A percentile compares a stretch with the other conserved stretches of the same genome.
These are phyloP conservation scores for Metschnikowia hibisci DNA, from an alignment of 805 yeast species.

Conservation along the genomic window DNA sequence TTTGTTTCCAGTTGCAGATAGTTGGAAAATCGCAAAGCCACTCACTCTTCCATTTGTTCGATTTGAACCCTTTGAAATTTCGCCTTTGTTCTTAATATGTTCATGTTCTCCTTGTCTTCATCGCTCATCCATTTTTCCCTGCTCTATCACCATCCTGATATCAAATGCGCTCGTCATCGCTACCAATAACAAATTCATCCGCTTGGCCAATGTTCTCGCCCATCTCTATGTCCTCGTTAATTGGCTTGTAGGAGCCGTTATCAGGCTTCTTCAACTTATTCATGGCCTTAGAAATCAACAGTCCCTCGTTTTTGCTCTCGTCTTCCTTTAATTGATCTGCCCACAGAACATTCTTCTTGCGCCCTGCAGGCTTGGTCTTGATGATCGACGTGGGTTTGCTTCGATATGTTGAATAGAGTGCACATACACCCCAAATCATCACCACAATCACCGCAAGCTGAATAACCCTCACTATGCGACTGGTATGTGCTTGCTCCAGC, in stretches of 20 bases:
- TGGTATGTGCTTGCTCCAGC: conserved; percentile 8
- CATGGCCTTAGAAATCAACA: conserved; percentile 36
- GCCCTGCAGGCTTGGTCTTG: conserved; percentile 30
- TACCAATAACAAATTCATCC: conserved; percentile 46
- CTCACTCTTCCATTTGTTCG: too few relatives aligned
- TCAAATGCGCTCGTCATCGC: conserved; percentile 40
- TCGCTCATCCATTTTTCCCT: too few relatives aligned
- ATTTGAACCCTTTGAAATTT: too few relatives aligned
- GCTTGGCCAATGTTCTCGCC: conserved; percentile 24
- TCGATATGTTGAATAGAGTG: conserved; percentile 34
- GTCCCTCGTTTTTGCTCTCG: conserved; percentile 20
- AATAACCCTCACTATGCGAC: conserved; percentile 34
- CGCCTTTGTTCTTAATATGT: too few relatives aligned
- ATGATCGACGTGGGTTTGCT: conserved; percentile 42
- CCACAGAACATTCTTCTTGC: conserved; percentile 46
- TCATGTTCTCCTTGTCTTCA: too few relatives aligned
- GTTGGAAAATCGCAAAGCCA: too few relatives aligned
- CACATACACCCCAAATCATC: conserved; percentile 39
- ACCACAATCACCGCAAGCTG: conserved; percentile 38
- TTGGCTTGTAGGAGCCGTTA: conserved; percentile 26
- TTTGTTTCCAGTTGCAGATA: too few relatives aligned
- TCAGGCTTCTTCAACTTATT: conserved; percentile 30
- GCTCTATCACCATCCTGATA: too few relatives aligned
- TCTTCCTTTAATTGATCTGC: conserved; percentile 41
- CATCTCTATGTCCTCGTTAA: conserved; percentile 35